Evolutionary conservation across 192 early-diverging fungal species (phyloP), one percentile per base, ranked within the genome.

Genomic region (Umbelopsis sp.): DNA sequence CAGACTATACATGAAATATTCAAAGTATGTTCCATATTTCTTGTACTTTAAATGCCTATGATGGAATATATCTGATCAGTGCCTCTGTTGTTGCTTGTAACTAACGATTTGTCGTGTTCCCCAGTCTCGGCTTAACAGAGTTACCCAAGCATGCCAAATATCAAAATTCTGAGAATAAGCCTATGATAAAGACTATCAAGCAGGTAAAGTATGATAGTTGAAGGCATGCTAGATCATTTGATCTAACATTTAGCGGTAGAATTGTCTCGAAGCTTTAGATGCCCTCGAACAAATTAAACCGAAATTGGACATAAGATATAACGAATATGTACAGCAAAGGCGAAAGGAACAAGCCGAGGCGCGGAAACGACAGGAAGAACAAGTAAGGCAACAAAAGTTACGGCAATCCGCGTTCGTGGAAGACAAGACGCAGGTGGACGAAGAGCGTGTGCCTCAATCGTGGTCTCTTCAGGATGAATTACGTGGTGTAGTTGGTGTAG

Each of bases 1-100:
- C 65, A 81, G 90, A n/a, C 77, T 86, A 37, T 91, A 90, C 69
- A 78, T 93, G 81, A 82, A 86, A 5, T 91, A 87, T 72, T 82
- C 81, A 58, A 86, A 76, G 84, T 87, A 77, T 46, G 84, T 49
- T 6, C 4, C 46, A 46, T 33, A 16, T 44, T 0, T 51, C 23
- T 48, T 23, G 44, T 16, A 65, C 22, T 6, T 16, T 49, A 8
- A 10, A 41, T 22, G 10, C 27, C 15, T 18, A 20, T 18, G 11
- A 50, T n/a, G 35, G 12, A 22, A 41, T 2, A 35, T 21, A 13
- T 18, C 44, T 0, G 21, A 16, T 10, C 22, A 49, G 21, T 9
- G 12, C 10, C 11, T 8, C 21, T 52, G 6, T 25, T 1, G 0
- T 1, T 52, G 5, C 18, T 21, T 25, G 21, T 21, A n/a, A 52